Percentiles rank a stretch among this genome's conserved stretches.
These are phyloP conservation scores for Camellia sinensis DNA, from an alignment of 148 eudicot genomes.

Conservation along the genomic window DNA sequence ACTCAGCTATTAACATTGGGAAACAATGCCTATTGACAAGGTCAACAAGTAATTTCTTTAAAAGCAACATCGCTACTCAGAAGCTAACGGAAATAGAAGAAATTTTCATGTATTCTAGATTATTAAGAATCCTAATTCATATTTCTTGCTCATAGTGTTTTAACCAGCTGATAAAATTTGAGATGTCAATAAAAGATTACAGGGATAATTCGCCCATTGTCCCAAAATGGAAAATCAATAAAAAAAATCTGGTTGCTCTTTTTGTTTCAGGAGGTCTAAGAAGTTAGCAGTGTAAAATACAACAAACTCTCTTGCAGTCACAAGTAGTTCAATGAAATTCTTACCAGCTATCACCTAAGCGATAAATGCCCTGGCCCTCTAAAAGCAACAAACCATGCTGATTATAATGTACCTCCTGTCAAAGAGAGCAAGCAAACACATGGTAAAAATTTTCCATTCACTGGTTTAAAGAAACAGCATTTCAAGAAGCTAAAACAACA, in stretches of 20 bases:
- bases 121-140: background rate
- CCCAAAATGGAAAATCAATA: background rate
- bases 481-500: background rate
- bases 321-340: conserved; percentile 5
- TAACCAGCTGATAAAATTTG: conserved; percentile 5
- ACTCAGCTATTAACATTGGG: too few species aligned
- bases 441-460: conserved; percentile 7
- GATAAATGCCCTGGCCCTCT: conserved; percentile 94
- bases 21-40: too few species aligned
- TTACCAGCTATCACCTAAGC: conserved; percentile 93
- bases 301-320: background rate
- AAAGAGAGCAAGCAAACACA: conserved; percentile 15
- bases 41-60: too few species aligned
- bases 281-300: background rate
- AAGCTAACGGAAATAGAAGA: background rate
- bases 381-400: conserved; percentile 92
- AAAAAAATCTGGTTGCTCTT: background rate
- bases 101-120: background rate
- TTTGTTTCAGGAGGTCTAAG: background rate
- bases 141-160: conserved; percentile 11
- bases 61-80: too few species aligned
- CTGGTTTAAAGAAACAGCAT: background rate
- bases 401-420: conserved; percentile 94
- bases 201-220: background rate
- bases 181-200: background rate